Evolutionary conservation across 305 asterid genomes (phyloP).

Genomic region (Fraxinus angustifolia): DNA sequence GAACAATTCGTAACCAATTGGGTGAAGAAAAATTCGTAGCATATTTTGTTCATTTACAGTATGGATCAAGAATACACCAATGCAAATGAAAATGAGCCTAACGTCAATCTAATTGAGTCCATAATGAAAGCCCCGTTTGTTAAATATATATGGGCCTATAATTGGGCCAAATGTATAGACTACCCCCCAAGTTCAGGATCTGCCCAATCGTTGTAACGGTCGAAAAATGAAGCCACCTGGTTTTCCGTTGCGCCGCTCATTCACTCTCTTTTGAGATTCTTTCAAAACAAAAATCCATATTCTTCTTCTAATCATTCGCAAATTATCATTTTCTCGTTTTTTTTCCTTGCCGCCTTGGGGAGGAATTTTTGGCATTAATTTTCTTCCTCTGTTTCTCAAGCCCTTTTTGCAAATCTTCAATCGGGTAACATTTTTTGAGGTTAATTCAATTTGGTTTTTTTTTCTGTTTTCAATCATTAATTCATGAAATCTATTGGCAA

Average conservation of each 20-base stretch:
- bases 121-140: neutral
- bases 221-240: conserved; percentile 23
- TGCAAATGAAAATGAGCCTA: neutral
- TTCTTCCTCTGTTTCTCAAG: neutral
- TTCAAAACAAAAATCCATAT: neutral
- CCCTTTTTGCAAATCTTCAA: neutral
- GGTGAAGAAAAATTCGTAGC: neutral
- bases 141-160: neutral
- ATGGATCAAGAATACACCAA: neutral
- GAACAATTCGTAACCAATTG: neutral
- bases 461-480: neutral
- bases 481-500: conserved; percentile 12
- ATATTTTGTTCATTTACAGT: neutral
- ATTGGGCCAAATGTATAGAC: neutral
- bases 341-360: conserved; percentile 13
- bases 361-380: conserved; percentile 16
- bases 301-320: neutral
- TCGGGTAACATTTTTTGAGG: conserved; percentile 16
- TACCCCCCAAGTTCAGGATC: neutral
- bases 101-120: neutral
- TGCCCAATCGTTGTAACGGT: conserved; percentile 11
- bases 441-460: neutral
- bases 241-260: conserved; percentile 38
- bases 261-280: conserved; percentile 21
- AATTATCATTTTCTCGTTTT: neutral